Base-by-base conservation (phyloP, 352 stramenopile species). In the Pythium graminicola region DNA sequence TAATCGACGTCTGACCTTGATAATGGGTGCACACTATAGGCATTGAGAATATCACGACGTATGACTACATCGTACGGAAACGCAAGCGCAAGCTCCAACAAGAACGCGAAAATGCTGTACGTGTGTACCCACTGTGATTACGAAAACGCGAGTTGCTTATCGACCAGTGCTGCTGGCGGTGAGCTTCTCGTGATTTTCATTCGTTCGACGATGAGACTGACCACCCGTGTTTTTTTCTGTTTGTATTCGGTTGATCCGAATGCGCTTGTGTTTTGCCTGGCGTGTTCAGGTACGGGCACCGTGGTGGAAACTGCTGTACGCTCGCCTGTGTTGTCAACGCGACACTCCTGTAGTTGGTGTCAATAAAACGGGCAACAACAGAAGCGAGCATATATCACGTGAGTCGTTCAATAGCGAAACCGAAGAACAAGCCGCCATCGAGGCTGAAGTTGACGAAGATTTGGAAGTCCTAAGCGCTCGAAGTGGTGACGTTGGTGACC, bases 21-120 rank as follows among this genome's bases (percentile, higher is more conserved):
- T 43, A 55, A 20, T 51, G 14, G 41, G 14, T 50, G n/a, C n/a
- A n/a, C n/a, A n/a, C 16, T 33, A 2, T 43, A 93, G 81, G 75
- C 32, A 73, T 84, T 49, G 78, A 93, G 24, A 73, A 87, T 50
- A 81, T 88, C 42, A 93, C 83, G 11, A 93, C 83, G 1, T 93
- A 93, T 54, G 83, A 93, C 60, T 93, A 89, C 64, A 93, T 93
- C 65, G 81, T 93, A 20, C 81, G 67, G 20, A 76, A 91, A 48
- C 78, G 81, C 49, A 91, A 89, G 64, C 77, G 71, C 49, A 79
- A 85, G 56, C 75, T 80, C 54, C 70, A 73, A 16, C 78, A 72
- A 44, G 62, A 86, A 24, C 72, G 75, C 29, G 67, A 83, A 43
- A 79, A 76, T 47, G 58, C 28, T 47, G 79, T 90, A 86, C 76